Evolutionary conservation across 1,284 basidiomycete genomes (phyloP).

Genomic region (Grifola frondosa): DNA sequence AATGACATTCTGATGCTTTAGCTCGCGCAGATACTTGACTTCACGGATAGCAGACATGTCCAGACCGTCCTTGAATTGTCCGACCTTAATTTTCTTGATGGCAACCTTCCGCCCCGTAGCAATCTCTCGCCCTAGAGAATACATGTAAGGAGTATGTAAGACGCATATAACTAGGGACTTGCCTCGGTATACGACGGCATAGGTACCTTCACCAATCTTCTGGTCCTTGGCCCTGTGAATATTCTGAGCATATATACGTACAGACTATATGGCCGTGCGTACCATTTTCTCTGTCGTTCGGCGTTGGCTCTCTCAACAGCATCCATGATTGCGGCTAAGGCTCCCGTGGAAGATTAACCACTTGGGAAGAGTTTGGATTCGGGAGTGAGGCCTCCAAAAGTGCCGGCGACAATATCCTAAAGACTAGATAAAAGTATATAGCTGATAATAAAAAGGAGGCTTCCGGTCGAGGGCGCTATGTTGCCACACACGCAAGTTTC

Average conservation of each 20-base stretch:
- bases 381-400: too few relatives aligned
- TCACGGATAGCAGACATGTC: constrained; percentile 99
- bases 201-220: constrained; percentile 95
- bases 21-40: constrained; percentile 94
- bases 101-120: constrained; percentile 80
- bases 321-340: too few relatives aligned
- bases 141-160: too few relatives aligned
- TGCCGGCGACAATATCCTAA: too few relatives aligned
- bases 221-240: constrained; percentile 73
- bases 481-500: too few relatives aligned
- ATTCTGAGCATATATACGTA: constrained; percentile 1
- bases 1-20: constrained; percentile 95
- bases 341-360: too few relatives aligned
- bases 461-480: too few relatives aligned
- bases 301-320: constrained; percentile 73
- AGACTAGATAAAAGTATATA: too few relatives aligned
- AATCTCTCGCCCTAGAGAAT: constrained; percentile 58
- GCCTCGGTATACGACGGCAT: constrained; percentile 97
- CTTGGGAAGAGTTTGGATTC: too few relatives aligned
- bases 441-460: too few relatives aligned
- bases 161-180: constrained; percentile 12
- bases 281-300: constrained; percentile 72
- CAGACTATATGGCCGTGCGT: constrained; percentile 9
- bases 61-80: constrained; percentile 95
- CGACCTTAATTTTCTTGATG: constrained; percentile 98